These are phyloP conservation scores for Ploettnerulaceae sp. DNA, from an alignment of 2,329 filamentous ascomycete species.

Conservation along the genomic window DNA sequence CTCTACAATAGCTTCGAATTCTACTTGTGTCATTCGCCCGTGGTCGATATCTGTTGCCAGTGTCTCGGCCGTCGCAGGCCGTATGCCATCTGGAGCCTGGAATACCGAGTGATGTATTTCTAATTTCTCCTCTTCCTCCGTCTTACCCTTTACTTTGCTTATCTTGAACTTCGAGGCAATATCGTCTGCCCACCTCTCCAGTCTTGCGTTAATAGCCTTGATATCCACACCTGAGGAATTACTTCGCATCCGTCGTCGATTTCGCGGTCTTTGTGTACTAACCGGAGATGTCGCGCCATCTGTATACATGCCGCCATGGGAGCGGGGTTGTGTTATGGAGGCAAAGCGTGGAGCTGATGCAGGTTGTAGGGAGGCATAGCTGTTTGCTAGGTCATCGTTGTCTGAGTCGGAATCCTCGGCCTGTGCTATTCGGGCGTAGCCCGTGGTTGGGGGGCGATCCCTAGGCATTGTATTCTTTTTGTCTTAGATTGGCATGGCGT, in stretches of 20 bases:
- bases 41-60: conserved; percentile 57
- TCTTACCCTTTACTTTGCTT: conserved; percentile 66
- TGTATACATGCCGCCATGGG: conserved; percentile 55
- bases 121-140: conserved; percentile 74
- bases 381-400: conserved; percentile 52
- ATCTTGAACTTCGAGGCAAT: conserved; percentile 97
- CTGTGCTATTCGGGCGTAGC: conserved; percentile 80
- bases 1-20: conserved; percentile 86
- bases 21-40: conserved; percentile 65
- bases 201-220: conserved; percentile 92
- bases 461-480: conserved; percentile 24
- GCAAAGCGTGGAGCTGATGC: conserved; percentile 58
- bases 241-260: conserved; percentile 52
- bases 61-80: conserved; percentile 71
- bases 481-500: conserved; percentile 8
- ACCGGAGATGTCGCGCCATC: conserved; percentile 36
- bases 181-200: conserved; percentile 96
- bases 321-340: conserved; percentile 55
- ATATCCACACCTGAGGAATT: conserved; percentile 88
- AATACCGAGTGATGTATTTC: conserved; percentile 99
- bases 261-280: conserved; percentile 42
- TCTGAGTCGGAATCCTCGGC: conserved; percentile 67
- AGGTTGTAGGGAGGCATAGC: conserved; percentile 49
- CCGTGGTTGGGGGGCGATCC: conserved; percentile 61
- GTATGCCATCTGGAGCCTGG: conserved; percentile 81